Percentiles rank a stretch among this genome's conserved stretches.
Conservation (phyloP, 305 asterid species). For the Nicotiana rustica region DNA sequence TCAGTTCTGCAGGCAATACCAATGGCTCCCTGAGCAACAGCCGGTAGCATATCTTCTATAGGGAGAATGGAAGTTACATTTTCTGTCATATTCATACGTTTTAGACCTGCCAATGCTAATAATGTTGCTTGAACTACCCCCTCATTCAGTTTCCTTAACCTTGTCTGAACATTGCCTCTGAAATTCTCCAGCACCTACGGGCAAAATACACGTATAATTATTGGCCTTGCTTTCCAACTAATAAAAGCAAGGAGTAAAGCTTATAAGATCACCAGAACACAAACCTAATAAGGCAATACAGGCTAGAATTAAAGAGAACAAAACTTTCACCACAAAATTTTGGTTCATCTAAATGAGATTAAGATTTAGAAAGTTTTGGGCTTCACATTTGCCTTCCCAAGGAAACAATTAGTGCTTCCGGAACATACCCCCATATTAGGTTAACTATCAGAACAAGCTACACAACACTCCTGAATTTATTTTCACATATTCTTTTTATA, state of each 20-base stretch:
- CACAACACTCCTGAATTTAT: neutral
- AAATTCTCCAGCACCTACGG: constrained; percentile 86
- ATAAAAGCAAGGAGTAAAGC: constrained; percentile 69
- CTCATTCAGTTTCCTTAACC: constrained; percentile 81
- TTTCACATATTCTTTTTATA: neutral
- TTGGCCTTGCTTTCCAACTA: constrained; percentile 48
- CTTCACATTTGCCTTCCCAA: neutral
- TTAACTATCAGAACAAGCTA: constrained; percentile 1
- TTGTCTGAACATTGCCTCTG: constrained; percentile 95
- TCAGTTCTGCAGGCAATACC: constrained; percentile 90
- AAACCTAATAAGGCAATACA: neutral
- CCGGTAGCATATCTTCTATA: constrained; percentile 98
- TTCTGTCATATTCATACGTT: constrained; percentile 87
- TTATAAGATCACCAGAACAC: constrained; percentile 53
- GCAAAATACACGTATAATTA: constrained; percentile 57
- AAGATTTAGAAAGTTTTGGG: neutral
- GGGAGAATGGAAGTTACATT: constrained; percentile 74
- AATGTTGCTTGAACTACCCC: constrained; percentile 95
- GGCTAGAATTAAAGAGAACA: neutral
- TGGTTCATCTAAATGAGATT: neutral
- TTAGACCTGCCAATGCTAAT: constrained; percentile 93
- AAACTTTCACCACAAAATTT: neutral
- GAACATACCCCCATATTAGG: neutral
- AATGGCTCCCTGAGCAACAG: constrained; percentile 97
- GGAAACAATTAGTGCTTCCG: neutral